A percentile compares a stretch with the other conserved stretches of the same genome.
phyloP scores from a whole-genome alignment of 805 yeast genomes.

The Ogataea pilisensis region DNA sequence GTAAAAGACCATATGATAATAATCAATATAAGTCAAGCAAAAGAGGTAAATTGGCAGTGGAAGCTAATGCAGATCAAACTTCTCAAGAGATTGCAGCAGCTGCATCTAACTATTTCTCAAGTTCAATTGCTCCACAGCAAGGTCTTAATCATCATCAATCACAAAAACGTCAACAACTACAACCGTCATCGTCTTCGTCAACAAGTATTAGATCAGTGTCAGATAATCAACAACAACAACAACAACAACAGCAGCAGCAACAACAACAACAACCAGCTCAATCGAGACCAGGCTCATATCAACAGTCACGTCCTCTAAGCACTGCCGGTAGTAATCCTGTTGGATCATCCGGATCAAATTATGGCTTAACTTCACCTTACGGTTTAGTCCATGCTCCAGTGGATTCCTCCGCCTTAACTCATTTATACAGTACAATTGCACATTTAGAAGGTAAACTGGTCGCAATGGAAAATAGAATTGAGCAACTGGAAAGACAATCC shows the following conservation, averaged over 20 bases:
- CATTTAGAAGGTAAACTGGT: conserved; percentile 18
- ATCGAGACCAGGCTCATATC: neutral
- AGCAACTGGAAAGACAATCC: conserved; percentile 14
- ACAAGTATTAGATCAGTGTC: too few species aligned
- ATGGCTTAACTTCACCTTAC: neutral
- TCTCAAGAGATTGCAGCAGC: conserved; percentile 7
- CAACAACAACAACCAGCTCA: neutral
- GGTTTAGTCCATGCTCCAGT: neutral
- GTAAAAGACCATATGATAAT: neutral
- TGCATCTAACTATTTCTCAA: conserved; percentile 2
- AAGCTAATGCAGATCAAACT: neutral
- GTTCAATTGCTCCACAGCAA: neutral
- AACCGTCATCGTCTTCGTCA: too few species aligned
- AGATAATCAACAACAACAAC: neutral
- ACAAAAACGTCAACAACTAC: neutral
- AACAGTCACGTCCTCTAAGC: neutral
- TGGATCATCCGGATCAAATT: neutral
- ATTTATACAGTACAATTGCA: conserved; percentile 17
- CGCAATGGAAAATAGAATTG: conserved; percentile 15
- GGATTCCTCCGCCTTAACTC: conserved; percentile 3
- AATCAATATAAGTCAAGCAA: neutral
- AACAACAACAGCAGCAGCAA: conserved; percentile 2
- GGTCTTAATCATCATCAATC: neutral
- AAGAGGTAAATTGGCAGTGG: neutral
- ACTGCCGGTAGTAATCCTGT: neutral